Conservation (phyloP, 2,329 filamentous ascomycete species). For the Tolypocladium tundrense region DNA sequence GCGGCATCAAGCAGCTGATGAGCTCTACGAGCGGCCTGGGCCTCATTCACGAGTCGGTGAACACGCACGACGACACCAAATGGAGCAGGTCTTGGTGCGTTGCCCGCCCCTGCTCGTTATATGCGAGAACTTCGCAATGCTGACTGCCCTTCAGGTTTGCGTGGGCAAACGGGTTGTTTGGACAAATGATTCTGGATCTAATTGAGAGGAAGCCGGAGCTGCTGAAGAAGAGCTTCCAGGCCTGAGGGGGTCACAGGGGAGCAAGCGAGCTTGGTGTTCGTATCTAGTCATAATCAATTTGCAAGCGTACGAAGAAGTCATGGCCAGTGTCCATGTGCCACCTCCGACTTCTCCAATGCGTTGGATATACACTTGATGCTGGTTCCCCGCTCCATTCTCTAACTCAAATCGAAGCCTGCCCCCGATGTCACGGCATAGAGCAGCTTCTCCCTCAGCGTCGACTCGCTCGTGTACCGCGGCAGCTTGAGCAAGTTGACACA, state of each 20-base stretch:
- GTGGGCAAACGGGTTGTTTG: conserved; percentile 84
- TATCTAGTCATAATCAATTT: background rate
- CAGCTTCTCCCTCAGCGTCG: conserved; percentile 64
- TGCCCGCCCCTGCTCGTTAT: background rate
- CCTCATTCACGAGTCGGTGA: conserved; percentile 60
- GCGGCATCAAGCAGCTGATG: conserved; percentile 53
- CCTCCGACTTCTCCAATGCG: conserved; percentile 3
- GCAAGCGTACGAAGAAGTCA: background rate
- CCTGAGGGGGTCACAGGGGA: background rate
- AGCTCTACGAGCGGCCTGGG: conserved; percentile 63
- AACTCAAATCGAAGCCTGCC: conserved; percentile 82
- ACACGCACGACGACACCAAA: conserved; percentile 18
- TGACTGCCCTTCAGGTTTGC: conserved; percentile 55
- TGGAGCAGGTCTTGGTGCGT: conserved; percentile 27
- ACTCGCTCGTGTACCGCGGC: conserved; percentile 63
- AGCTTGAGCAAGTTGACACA: conserved; percentile 93
- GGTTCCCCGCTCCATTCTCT: background rate
- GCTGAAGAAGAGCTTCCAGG: conserved; percentile 38
- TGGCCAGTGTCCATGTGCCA: background rate
- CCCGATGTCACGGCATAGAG: conserved; percentile 84
- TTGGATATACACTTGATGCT: background rate
- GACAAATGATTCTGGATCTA: conserved; percentile 70
- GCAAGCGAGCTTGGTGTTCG: background rate
- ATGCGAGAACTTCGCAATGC: conserved; percentile 12
- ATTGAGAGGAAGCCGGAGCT: conserved; percentile 63